Base-by-base conservation (phyloP, 2,329 filamentous ascomycete genomes). In the Xylogone sp. region DNA sequence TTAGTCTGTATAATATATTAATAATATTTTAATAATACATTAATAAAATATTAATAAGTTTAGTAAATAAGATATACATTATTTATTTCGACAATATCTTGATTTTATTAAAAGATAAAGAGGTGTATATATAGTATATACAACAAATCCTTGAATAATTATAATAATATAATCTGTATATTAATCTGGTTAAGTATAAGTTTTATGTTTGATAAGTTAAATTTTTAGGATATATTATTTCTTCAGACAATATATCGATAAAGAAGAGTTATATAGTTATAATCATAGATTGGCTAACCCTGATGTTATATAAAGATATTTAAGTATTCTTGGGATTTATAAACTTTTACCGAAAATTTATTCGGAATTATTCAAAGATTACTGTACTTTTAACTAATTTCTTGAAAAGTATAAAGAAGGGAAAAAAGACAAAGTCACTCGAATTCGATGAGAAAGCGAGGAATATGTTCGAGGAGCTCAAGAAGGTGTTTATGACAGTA, bases 341-440 rank as follows among this genome's bases (percentile, higher is more conserved):
- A 8, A 70, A 69, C 51, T 69, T 68, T 42, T 69, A 69, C 46
- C 8, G 51, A 42, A 34, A 53, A n/a, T 70, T 69, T 53, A 65
- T 69, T 10, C 46, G 53, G 10, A 42, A 45, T 3, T 70, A 62
- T 44, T 59, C 52, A 16, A 19, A 21, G n/a, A 6, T 46, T 24
- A 39, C n/a, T 39, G n/a, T 18, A 16, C 5, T 16, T 16, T 16
- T 39, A 16, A 39, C n/a, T 9, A 16, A 39, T 16, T 39, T 39
- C 8, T 18, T 39, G n/a, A 39, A 39, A 39, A 16, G n/a, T 7
- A 39, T 39, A 39, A 39, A 39, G 34, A 39, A 39, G n/a, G n/a
- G n/a, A 18, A 16, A 16, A 16, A 39, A 39, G 34, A 7, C 13
- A 7, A 18, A 16, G 13, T 16, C n/a, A 39, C n/a, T 39, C 34